Conservation (phyloP, 1,139 yeast species). For the Tardiomyces depauwii region DNA sequence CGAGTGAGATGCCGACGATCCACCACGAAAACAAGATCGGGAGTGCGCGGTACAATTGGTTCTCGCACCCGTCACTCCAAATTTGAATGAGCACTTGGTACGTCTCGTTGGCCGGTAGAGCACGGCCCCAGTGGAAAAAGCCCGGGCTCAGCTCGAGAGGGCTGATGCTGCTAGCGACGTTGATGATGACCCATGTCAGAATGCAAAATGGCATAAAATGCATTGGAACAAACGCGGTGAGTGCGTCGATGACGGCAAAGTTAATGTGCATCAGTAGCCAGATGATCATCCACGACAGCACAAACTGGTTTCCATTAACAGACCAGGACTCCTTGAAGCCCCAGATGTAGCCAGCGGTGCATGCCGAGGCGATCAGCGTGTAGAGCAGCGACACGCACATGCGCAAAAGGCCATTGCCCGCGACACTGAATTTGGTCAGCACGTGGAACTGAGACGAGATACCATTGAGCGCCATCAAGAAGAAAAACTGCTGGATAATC, state of each 20-base stretch:
- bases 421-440: constrained; percentile 1
- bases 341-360: constrained; percentile 9
- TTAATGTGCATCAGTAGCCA: constrained; percentile 6
- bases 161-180: constrained; percentile 5
- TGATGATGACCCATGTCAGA: constrained; percentile 9
- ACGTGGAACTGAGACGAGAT: constrained; percentile 8
- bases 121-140: constrained; percentile 8
- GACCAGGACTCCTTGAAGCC: constrained; percentile 11
- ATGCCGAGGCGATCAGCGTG: constrained; percentile 4
- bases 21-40: constrained; percentile 10
- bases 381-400: constrained; percentile 1
- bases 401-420: not conserved
- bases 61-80: constrained; percentile 49
- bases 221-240: constrained; percentile 6
- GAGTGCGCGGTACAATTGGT: constrained; percentile 6
- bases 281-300: constrained; percentile 9
- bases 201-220: constrained; percentile 6
- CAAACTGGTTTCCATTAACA: constrained; percentile 11
- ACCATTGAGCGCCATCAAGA: constrained; percentile 6
- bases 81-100: constrained; percentile 50
- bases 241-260: constrained; percentile 2
- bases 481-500: not conserved
- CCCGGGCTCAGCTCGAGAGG: constrained; percentile 8
- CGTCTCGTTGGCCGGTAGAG: constrained; percentile 31
- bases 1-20: constrained; percentile 1